phyloP scores from a whole-genome alignment of 192 early-diverging fungal species.

The Funneliformis geosporum region DNA sequence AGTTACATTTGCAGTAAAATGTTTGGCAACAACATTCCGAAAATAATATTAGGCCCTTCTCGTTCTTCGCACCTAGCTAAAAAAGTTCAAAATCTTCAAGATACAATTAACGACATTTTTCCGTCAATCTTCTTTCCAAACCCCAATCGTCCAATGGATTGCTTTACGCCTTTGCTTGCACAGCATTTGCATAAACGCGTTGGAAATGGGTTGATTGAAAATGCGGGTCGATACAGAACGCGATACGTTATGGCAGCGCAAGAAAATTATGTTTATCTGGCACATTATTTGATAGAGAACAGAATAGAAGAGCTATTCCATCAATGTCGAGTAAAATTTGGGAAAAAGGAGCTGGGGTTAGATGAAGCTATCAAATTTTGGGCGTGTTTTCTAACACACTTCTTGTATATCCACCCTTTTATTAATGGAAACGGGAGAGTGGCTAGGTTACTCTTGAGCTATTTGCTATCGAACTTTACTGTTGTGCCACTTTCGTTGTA shows the following conservation, averaged over 20 bases:
- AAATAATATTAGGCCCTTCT: no score
- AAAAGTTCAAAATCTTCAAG: conserved; percentile 18
- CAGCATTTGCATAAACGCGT: conserved; percentile 17
- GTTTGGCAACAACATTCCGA: no score
- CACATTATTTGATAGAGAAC: conserved; percentile 20
- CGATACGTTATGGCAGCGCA: conserved; percentile 21
- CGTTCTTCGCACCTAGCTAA: no score
- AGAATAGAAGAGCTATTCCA: conserved; percentile 26
- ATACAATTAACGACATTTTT: conserved; percentile 13
- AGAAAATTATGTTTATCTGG: conserved; percentile 28
- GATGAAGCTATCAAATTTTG: conserved; percentile 29
- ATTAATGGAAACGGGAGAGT: conserved; percentile 31
- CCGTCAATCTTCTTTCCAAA: conserved; percentile 28
- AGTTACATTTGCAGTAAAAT: neutral
- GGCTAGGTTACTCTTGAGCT: conserved; percentile 24
- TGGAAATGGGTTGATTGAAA: conserved; percentile 17
- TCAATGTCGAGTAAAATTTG: conserved; percentile 29
- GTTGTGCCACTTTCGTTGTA: conserved; percentile 27
- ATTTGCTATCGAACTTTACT: conserved; percentile 23
- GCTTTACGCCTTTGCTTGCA: conserved; percentile 22
- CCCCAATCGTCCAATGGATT: conserved; percentile 22
- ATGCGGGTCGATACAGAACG: conserved; percentile 29
- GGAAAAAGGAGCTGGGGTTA: conserved; percentile 11
- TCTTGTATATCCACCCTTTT: conserved; percentile 23
- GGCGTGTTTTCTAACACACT: conserved; percentile 23